phyloP scores from a whole-genome alignment of 208 protist genomes.

The Leishmania gerbilli region DNA sequence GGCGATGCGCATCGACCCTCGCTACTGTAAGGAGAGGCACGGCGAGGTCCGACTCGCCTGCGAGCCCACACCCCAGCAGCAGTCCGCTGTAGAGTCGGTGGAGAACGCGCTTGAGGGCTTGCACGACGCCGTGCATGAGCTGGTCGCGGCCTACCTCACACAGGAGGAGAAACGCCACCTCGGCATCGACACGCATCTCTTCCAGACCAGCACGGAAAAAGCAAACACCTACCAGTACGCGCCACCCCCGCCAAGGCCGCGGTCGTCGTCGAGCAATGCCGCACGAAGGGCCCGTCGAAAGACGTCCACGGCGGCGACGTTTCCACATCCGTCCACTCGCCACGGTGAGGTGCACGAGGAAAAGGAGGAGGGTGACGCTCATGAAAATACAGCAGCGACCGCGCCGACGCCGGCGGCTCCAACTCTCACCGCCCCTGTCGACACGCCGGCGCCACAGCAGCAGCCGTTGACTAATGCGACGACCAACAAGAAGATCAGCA shows the following conservation, averaged over 20 bases:
- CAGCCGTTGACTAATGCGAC: not conserved
- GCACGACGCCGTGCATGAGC: constrained; percentile 51
- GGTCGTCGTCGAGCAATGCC: not conserved
- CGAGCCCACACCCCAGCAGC: constrained; percentile 54
- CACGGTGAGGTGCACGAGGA: constrained; percentile 3
- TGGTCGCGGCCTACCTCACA: constrained; percentile 67
- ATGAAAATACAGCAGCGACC: not conserved
- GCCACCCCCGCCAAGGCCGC: not conserved
- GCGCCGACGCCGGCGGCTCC: not conserved
- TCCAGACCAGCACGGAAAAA: constrained; percentile 64
- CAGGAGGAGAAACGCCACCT: constrained; percentile 83
- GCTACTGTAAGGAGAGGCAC: constrained; percentile 41
- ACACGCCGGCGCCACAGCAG: not conserved
- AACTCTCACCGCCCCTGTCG: not conserved
- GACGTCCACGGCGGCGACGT: not conserved
- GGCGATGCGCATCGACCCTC: constrained; percentile 79
- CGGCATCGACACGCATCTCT: constrained; percentile 75
- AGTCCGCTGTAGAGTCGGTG: constrained; percentile 52
- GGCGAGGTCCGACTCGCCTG: constrained; percentile 44
- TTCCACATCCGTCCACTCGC: not conserved
- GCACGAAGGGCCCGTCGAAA: not conserved
- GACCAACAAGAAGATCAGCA: not conserved
- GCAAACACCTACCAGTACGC: constrained; percentile 75
- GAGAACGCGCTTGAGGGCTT: constrained; percentile 37
- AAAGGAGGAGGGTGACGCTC: not conserved